Evolutionary conservation across 176 grass and related monocot genomes (phyloP).

Genomic region (Oryza meridionalis): DNA sequence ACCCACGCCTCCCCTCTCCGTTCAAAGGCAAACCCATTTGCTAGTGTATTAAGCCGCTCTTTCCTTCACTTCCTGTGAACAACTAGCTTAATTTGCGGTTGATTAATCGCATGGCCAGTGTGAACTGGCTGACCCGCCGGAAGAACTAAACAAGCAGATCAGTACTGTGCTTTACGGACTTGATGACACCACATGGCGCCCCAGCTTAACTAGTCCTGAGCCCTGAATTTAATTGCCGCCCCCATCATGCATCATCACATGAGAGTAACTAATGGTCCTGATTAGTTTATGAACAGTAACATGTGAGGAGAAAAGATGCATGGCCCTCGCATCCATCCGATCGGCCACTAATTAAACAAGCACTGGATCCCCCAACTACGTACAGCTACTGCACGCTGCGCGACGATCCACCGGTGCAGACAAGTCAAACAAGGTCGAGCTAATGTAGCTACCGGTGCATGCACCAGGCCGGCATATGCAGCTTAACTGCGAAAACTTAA

Average conservation of each 20-base stretch:
- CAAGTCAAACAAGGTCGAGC: constrained; percentile 42
- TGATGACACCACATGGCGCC: constrained; percentile 43
- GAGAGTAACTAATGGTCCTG: constrained; percentile 25
- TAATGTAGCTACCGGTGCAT: not conserved
- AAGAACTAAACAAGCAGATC: not conserved
- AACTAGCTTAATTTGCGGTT: not conserved
- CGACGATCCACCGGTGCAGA: not conserved
- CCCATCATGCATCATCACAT: constrained; percentile 35
- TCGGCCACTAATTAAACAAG: constrained; percentile 19
- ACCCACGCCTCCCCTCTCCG: not conserved
- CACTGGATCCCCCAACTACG: not conserved
- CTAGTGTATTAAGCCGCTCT: not conserved
- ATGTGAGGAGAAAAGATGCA: constrained; percentile 10
- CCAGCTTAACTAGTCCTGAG: not conserved
- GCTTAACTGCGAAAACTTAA: not conserved
- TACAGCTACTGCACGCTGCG: not conserved
- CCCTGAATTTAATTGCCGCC: not conserved
- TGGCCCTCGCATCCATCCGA: not conserved
- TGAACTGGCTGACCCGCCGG: not conserved
- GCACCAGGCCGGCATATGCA: not conserved
- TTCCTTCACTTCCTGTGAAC: not conserved
- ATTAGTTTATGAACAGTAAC: constrained; percentile 44
- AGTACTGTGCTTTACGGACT: not conserved
- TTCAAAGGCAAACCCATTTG: constrained; percentile 10
- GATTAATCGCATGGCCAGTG: not conserved